phyloP scores from a whole-genome alignment of 1,139 yeast species.

The Waltiozyma sp. region DNA sequence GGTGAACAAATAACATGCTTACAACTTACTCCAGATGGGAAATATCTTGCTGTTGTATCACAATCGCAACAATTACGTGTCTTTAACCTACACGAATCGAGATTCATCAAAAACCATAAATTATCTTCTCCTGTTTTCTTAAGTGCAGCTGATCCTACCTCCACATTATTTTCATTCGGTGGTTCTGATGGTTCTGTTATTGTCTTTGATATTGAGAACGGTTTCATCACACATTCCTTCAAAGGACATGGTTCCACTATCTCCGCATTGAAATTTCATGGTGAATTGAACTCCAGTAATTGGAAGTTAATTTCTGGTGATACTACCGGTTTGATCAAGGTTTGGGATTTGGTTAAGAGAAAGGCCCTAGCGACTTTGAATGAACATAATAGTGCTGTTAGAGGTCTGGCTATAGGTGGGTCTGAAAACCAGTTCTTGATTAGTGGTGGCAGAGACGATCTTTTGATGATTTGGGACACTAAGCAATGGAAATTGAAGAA shows the following conservation, averaged over 20 bases:
- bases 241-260: constrained; percentile 95
- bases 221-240: constrained; percentile 78
- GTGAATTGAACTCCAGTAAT: constrained; percentile 53
- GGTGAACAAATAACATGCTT: constrained; percentile 74
- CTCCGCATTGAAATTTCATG: constrained; percentile 65
- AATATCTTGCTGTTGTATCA: constrained; percentile 58
- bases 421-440: constrained; percentile 44
- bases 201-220: constrained; percentile 88
- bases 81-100: constrained; percentile 29
- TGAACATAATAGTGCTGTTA: constrained; percentile 77
- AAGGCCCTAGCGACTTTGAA: constrained; percentile 51
- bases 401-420: constrained; percentile 64
- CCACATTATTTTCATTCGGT: constrained; percentile 84
- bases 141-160: constrained; percentile 65
- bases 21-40: constrained; percentile 67
- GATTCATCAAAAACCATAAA: constrained; percentile 43
- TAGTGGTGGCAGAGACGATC: constrained; percentile 85
- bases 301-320: constrained; percentile 87
- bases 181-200: constrained; percentile 89
- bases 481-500: constrained; percentile 44
- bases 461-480: constrained; percentile 46
- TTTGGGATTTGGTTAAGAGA: constrained; percentile 86
- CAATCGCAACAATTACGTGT: constrained; percentile 77
- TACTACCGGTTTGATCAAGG: constrained; percentile 70
- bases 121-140: constrained; percentile 75